phyloP scores from a whole-genome alignment of 371 early-diverging fungal species.

The Thermomucor indicae-seudaticae region DNA sequence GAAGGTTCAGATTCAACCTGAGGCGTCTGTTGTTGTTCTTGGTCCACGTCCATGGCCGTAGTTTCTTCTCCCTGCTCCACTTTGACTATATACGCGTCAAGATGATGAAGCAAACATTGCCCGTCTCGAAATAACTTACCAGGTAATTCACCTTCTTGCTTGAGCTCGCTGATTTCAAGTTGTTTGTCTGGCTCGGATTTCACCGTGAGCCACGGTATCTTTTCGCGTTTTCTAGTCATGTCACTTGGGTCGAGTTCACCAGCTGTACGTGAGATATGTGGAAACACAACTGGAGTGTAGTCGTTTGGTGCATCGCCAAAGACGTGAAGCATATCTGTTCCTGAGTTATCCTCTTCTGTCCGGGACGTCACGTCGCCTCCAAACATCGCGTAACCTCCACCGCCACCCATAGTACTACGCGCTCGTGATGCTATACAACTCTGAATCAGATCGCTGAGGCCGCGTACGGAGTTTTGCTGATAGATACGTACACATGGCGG shows the following conservation, averaged over 20 bases:
- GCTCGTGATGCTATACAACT: slow-evolving; percentile 3
- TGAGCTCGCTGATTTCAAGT: too few species aligned
- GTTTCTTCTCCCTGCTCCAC: background rate
- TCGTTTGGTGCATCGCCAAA: slow-evolving; percentile 17
- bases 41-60: slow-evolving; percentile 1
- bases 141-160: background rate
- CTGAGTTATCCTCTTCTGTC: slow-evolving; percentile 19
- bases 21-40: background rate
- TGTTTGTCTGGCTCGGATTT: slow-evolving; percentile 9
- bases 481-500: slow-evolving; percentile 28
- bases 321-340: slow-evolving; percentile 27
- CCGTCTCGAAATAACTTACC: too few species aligned
- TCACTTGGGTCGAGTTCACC: slow-evolving; percentile 41
- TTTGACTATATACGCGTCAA: background rate
- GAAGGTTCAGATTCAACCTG: background rate
- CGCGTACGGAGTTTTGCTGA: too few species aligned
- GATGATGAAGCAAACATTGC: too few species aligned
- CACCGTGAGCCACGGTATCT: slow-evolving; percentile 28
- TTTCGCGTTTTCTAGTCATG: slow-evolving; percentile 14
- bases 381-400: slow-evolving; percentile 29
- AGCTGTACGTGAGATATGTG: slow-evolving; percentile 26
- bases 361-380: slow-evolving; percentile 25
- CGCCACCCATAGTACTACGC: slow-evolving; percentile 11
- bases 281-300: slow-evolving; percentile 34
- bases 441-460: background rate